Percentiles rank a stretch among this genome's conserved stretches.
Evolutionary conservation across 2,329 filamentous ascomycete species (phyloP).

Genomic region (Pseudocercospora fuligena): DNA sequence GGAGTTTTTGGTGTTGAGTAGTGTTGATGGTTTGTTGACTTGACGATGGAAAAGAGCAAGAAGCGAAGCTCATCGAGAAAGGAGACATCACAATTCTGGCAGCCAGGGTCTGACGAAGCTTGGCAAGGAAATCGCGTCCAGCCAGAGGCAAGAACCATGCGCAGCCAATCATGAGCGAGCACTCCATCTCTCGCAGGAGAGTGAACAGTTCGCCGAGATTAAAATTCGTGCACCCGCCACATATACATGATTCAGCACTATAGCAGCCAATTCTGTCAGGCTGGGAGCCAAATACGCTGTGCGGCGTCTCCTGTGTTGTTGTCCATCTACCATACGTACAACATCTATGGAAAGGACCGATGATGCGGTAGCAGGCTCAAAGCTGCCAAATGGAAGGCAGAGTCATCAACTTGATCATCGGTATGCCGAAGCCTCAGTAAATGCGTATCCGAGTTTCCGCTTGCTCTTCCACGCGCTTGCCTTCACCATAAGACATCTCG

Average conservation of each 20-base stretch:
- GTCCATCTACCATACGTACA: not conserved
- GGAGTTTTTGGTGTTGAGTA: conserved; percentile 29
- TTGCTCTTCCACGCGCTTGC: not conserved
- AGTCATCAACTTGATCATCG: conserved; percentile 9
- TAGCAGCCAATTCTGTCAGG: not conserved
- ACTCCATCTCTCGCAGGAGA: not conserved
- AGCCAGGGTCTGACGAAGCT: conserved; percentile 3
- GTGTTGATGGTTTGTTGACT: conserved; percentile 26
- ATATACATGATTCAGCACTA: conserved; percentile 1
- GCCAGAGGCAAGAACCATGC: conserved; percentile 4
- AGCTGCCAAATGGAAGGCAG: conserved; percentile 17
- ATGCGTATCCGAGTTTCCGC: not conserved
- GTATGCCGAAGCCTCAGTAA: conserved; percentile 9
- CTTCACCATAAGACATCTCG: not conserved
- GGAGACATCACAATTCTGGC: conserved; percentile 14
- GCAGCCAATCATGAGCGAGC: conserved; percentile 1
- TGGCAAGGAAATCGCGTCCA: conserved; percentile 2
- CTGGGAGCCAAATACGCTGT: not conserved
- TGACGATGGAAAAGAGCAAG: conserved; percentile 34
- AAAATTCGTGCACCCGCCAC: conserved; percentile 4
- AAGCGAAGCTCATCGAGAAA: conserved; percentile 20
- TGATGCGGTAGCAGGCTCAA: conserved; percentile 18
- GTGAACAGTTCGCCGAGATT: not conserved
- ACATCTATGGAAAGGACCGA: conserved; percentile 32
- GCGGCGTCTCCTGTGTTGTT: not conserved